phyloP scores from a whole-genome alignment of 164 flowering plant species.

The Vitis amurensis region DNA sequence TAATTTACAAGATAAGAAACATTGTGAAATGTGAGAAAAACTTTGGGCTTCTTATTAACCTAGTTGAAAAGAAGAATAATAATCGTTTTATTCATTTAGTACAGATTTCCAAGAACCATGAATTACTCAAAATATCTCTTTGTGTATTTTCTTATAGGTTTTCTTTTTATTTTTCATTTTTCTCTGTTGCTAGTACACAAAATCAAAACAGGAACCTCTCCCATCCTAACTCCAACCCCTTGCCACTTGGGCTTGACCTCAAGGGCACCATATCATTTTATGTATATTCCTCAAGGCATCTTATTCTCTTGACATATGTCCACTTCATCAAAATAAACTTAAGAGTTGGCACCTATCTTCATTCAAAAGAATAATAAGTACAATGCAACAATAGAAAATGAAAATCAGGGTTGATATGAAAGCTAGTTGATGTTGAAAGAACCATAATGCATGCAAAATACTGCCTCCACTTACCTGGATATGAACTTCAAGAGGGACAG shows the following conservation, averaged over 20 bases:
- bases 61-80: not conserved
- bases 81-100: not conserved
- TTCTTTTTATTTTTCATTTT: too few relatives aligned
- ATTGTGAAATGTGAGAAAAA: too few relatives aligned
- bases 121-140: not conserved
- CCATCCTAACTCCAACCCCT: too few relatives aligned
- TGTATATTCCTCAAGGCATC: too few relatives aligned
- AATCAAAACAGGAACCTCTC: too few relatives aligned
- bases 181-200: too few relatives aligned
- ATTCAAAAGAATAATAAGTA: not conserved
- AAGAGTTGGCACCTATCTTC: not conserved
- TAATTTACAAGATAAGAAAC: too few relatives aligned
- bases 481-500: conserved; percentile 98
- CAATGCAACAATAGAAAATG: not conserved
- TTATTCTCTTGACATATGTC: not conserved
- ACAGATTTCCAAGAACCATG: not conserved
- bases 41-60: too few relatives aligned
- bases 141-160: too few relatives aligned
- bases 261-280: too few relatives aligned
- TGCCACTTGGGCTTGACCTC: too few relatives aligned
- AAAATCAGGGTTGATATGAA: not conserved
- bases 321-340: not conserved
- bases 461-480: conserved; percentile 70
- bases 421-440: not conserved
- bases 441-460: conserved; percentile 11